Evolutionary conservation across 768 basidiomycete genomes (phyloP), one percentile per base, ranked within the genome.

Genomic region (Lenzites betulinus): DNA sequence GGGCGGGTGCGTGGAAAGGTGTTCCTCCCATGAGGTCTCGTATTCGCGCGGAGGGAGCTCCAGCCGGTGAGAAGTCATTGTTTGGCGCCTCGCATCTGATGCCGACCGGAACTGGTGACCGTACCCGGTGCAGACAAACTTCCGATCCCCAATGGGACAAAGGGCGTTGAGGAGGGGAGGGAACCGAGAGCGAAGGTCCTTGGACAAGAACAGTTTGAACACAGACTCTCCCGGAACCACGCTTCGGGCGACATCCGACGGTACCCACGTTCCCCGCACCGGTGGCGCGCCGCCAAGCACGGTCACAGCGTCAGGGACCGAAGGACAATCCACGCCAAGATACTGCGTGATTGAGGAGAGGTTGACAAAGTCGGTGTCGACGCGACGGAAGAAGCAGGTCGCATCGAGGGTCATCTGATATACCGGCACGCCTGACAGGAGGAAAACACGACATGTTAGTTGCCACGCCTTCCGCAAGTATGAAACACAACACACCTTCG

Each of bases 291-390:
- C 83, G 59, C 81, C 81, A 11, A 75, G 75, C 6, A 90, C 77
- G 3, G 78, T 71, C 8, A 79, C 78, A 18, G 84, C 83, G 53
- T 81, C 8, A 76, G 75, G 15, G 79, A 77, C 73, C 67, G 49
- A 69, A 18, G 76, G 78, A 61, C 70, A 74, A 3, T 77, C 69
- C 58, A 79, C 68, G 47, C 76, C 75, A 49, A 81, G 76, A 70
- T 78, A 76, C 28, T 77, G 74, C 4, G 81, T 71, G 49, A 89
- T 81, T 22, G 83, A 79, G 43, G 86, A 81, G 47, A 90, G 77
- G 70, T 91, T 88, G 66, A 91, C 88, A 65, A 88, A 91, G 67
- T 89, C 88, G 35, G 88, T 88, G 74, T 91, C 89, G 55, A 90
- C 84, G 64, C 90, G 85, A 66, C 90, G 84, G 63, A 90, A 73